Base-by-base conservation (phyloP, 2,329 filamentous ascomycete species). In the Escovopsis sp. region DNA sequence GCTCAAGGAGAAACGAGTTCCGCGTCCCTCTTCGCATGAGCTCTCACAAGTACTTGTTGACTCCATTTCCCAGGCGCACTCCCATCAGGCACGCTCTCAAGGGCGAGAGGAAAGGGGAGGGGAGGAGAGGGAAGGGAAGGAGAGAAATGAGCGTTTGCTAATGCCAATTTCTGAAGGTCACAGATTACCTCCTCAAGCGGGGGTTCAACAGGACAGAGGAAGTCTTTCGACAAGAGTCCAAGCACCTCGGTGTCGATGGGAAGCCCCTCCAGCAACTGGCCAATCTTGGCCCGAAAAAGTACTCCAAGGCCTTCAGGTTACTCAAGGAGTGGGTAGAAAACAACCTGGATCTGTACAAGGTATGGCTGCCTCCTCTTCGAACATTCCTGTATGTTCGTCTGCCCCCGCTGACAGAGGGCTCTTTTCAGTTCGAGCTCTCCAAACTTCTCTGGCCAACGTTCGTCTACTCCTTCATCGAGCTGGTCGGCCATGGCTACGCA, bases 121-220 rank as follows among this genome's bases (percentile, higher is more conserved):
- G 23, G 23, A 23, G 23, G 23, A 6, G 23, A 23, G 23, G 6
- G 2, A 23, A 23, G 23, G 6, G 23, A 4, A 23, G 23, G 15
- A 15, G 15, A 15, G 15, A 2, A 15, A 23, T 23, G 23, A 23
- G 23, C 23, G 23, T 23, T 6, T 23, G 23, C 23, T 23, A 23
- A 23, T 23, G 23, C 23, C 23, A 23, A 23, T 23, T 23, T 6
- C 6, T 23, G 5, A 47, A 78, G 74, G 74, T 98, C 4, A 88
- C 94, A 8, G 91, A 98, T 53, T 98, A 98, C 60, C 71, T 98
- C 1, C 77, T 87, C 3, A 98, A 98, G 61, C 88, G 95, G 51
- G 91, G 91, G 0, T 98, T 95, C 62, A 87, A 80, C 42, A 75
- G 83, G 23, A 96, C 91, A 1, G 91, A 98, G 61, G 85, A 89